phyloP scores from a whole-genome alignment of 768 basidiomycete species.

The Russula emetica region DNA sequence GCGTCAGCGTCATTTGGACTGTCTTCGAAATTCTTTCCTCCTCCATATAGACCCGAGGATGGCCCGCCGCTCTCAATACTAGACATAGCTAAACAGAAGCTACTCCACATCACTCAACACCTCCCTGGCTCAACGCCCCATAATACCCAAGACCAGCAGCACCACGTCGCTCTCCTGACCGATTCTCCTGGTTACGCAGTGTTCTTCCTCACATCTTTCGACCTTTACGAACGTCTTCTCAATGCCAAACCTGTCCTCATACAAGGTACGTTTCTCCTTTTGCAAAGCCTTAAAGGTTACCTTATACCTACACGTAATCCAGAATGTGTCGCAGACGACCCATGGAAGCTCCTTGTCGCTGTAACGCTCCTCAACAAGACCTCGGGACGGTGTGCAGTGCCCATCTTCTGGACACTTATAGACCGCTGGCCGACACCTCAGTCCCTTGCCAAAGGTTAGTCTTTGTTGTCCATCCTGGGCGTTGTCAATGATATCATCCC shows the following conservation, averaged over 20 bases:
- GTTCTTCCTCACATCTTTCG: constrained; percentile 17
- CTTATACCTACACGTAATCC: background rate
- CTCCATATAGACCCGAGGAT: constrained; percentile 8
- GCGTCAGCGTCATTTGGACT: no score
- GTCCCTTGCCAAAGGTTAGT: constrained; percentile 48
- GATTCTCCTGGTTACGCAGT: constrained; percentile 24
- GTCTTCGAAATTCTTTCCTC: constrained; percentile 20
- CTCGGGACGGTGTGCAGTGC: constrained; percentile 56
- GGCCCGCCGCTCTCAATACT: constrained; percentile 14
- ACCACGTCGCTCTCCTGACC: constrained; percentile 18
- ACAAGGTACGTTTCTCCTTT: constrained; percentile 28
- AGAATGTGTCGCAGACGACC: constrained; percentile 53
- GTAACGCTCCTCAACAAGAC: constrained; percentile 70
- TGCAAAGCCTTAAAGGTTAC: no score
- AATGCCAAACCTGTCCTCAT: constrained; percentile 33
- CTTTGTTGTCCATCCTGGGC: background rate
- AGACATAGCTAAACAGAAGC: background rate
- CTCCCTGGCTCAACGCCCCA: background rate
- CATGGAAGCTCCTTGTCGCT: constrained; percentile 68
- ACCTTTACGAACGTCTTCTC: constrained; percentile 20
- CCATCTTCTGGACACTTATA: constrained; percentile 58
- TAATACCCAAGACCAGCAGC: no score
- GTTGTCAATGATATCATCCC: background rate
- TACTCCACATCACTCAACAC: background rate
- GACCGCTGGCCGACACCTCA: constrained; percentile 54